Conservation (phyloP, 495 filamentous ascomycete genomes). For the Penicillium atrosanguineum region DNA sequence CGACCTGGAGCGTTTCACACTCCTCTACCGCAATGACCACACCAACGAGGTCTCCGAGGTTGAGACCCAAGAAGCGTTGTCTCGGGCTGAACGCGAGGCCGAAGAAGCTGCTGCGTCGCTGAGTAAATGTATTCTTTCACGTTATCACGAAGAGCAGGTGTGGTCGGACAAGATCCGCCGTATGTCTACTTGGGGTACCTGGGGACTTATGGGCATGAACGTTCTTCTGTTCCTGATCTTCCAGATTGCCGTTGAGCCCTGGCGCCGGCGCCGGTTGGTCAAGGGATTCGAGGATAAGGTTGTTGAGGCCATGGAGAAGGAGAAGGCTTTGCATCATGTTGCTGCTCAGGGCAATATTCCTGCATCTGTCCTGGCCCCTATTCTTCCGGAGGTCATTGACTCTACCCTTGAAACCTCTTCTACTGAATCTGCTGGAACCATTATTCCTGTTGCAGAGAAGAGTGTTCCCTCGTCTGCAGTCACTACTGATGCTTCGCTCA, state of each 20-base stretch:
- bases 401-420: conserved; percentile 9
- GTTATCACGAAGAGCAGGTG: conserved; percentile 99
- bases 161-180: conserved; percentile 97
- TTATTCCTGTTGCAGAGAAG: not conserved
- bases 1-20: conserved; percentile 93
- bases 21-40: conserved; percentile 88
- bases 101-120: conserved; percentile 72
- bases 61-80: conserved; percentile 67
- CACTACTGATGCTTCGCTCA: conserved; percentile 3
- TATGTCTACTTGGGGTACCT: conserved; percentile 97
- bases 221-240: conserved; percentile 84
- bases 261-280: conserved; percentile 77
- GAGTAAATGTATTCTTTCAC: conserved; percentile 73
- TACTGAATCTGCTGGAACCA: conserved; percentile 1
- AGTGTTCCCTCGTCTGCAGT: conserved; percentile 4
- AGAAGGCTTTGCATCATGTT: conserved; percentile 42
- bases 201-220: conserved; percentile 96
- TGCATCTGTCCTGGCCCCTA: conserved; percentile 1
- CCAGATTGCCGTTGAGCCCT: conserved; percentile 93
- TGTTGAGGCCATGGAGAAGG: conserved; percentile 75
- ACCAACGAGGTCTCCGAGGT: conserved; percentile 85
- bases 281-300: conserved; percentile 77
- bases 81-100: conserved; percentile 70
- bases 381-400: conserved; percentile 14
- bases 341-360: conserved; percentile 22